Evolutionary conservation across 208 protist species (phyloP).

Genomic region (Acanthamoeba culbertsoni): DNA sequence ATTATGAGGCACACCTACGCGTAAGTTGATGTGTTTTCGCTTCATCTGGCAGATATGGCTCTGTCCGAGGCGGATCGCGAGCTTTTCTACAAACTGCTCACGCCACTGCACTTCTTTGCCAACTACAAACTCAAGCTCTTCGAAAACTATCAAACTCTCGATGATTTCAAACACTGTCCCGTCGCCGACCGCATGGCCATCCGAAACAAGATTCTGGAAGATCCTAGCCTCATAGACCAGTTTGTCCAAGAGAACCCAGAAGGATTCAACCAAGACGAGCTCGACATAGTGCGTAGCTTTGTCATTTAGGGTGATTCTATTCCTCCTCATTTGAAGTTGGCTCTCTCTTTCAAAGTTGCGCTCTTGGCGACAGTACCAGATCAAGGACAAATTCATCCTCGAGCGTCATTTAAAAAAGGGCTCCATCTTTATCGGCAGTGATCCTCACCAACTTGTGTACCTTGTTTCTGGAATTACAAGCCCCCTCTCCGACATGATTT

Average conservation of each 20-base stretch:
- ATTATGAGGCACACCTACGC: too few relatives aligned
- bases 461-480: neutral
- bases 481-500: conserved; percentile 6
- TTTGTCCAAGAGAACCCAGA: neutral
- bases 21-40: too few relatives aligned
- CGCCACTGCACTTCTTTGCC: neutral
- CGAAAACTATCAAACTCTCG: neutral
- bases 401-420: conserved; percentile 13
- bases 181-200: neutral
- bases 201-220: neutral
- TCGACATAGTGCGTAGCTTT: neutral
- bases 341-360: neutral
- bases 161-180: neutral
- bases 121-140: neutral
- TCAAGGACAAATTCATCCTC: conserved; percentile 17
- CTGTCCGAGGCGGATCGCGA: neutral
- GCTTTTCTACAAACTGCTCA: conserved; percentile 31
- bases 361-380: neutral
- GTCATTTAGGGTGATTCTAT: neutral
- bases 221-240: neutral
- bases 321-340: neutral
- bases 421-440: neutral
- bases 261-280: neutral
- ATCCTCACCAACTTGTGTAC: neutral
- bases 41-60: too few relatives aligned